These are phyloP conservation scores for Linum trigynum DNA, from an alignment of 345 rosid genomes.

Conservation along the genomic window DNA sequence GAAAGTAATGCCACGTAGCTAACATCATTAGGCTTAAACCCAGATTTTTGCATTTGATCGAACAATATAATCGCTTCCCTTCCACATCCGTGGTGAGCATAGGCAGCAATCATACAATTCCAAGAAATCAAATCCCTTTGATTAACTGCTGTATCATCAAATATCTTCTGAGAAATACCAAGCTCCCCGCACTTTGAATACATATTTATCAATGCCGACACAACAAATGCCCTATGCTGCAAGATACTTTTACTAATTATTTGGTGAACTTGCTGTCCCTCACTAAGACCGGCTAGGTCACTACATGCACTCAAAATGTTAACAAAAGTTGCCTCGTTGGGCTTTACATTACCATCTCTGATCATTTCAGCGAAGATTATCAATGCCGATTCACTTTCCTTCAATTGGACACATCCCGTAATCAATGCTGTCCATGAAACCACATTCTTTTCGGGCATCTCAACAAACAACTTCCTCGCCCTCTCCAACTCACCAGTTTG, in stretches of 20 bases:
- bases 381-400: constrained; percentile 50
- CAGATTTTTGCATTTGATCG: constrained; percentile 41
- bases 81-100: constrained; percentile 67
- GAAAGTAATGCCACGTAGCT: constrained; percentile 57
- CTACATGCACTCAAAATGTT: constrained; percentile 59
- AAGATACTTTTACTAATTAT: constrained; percentile 44
- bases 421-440: constrained; percentile 75
- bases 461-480: constrained; percentile 39
- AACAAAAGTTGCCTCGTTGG: constrained; percentile 54
- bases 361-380: constrained; percentile 45
- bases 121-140: constrained; percentile 53
- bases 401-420: constrained; percentile 42
- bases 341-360: constrained; percentile 33
- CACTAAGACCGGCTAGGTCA: constrained; percentile 51
- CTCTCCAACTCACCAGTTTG: constrained; percentile 35
- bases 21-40: constrained; percentile 46
- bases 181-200: constrained; percentile 66
- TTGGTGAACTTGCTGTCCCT: constrained; percentile 71
- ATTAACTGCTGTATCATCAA: constrained; percentile 30
- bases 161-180: constrained; percentile 40
- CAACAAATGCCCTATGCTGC: constrained; percentile 36
- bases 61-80: constrained; percentile 48
- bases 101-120: constrained; percentile 67
- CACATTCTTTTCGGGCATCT: neutral
- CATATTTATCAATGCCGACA: constrained; percentile 63